phyloP scores from a whole-genome alignment of 2,329 filamentous ascomycete genomes.

The Fusarium tanahbumbuense region DNA sequence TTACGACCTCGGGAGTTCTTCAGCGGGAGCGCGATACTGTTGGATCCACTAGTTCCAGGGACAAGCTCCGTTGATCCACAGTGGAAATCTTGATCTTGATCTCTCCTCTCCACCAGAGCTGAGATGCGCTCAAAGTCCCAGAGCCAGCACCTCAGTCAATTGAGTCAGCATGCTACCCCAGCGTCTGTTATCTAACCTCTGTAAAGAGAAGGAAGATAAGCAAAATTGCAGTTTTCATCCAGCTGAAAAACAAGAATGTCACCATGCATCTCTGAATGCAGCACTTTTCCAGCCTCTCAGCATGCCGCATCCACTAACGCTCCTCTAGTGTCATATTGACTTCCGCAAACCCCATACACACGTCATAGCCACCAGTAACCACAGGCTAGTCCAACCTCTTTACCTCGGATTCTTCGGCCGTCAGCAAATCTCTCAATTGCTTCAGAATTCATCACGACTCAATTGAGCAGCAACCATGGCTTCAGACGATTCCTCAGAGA shows the following conservation, averaged over 20 bases:
- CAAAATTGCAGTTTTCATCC: background rate
- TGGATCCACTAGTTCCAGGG: background rate
- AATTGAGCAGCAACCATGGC: constrained; percentile 3
- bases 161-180: no score
- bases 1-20: no score
- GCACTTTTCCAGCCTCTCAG: background rate
- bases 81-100: background rate
- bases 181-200: no score
- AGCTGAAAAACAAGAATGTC: background rate
- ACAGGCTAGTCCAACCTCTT: background rate
- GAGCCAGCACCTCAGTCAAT: no score
- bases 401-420: background rate
- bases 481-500: constrained; percentile 5
- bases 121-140: no score
- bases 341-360: background rate
- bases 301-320: background rate
- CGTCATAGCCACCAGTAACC: constrained; percentile 16
- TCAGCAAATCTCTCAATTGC: background rate
- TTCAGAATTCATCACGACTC: background rate
- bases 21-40: background rate
- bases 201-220: no score
- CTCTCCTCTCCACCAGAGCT: background rate
- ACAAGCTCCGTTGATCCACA: background rate
- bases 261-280: background rate
- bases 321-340: background rate